Conservation (phyloP, 352 stramenopile genomes). For the Aphanomyces invadans region DNA sequence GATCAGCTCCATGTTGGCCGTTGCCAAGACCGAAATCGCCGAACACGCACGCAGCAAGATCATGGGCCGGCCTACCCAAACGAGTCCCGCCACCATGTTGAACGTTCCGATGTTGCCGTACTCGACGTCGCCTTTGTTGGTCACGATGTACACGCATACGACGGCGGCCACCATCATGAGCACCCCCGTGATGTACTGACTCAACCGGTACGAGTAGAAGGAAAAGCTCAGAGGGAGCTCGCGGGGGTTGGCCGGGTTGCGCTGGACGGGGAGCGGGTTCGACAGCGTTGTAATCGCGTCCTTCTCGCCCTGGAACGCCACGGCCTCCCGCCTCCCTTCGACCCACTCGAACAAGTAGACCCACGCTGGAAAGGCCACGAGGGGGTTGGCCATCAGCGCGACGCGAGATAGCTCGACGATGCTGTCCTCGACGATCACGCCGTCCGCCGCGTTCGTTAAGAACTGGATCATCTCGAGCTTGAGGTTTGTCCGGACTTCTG, state of each 20-base stretch:
- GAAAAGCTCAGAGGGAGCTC: conserved; percentile 8
- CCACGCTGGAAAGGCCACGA: background rate
- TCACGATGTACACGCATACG: conserved; percentile 5
- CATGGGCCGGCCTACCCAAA: conserved; percentile 19
- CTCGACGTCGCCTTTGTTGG: background rate
- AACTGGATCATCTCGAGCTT: conserved; percentile 3
- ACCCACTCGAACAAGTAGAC: conserved; percentile 19
- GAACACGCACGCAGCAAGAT: background rate
- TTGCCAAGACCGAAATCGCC: background rate
- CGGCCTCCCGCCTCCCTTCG: background rate
- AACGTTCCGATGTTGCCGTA: background rate
- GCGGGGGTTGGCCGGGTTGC: background rate
- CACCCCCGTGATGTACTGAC: conserved; percentile 12
- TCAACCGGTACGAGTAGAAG: background rate
- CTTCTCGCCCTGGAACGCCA: conserved; percentile 13
- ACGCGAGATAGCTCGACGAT: background rate
- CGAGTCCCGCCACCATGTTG: conserved; percentile 8
- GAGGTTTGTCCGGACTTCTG: background rate
- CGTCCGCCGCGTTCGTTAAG: background rate
- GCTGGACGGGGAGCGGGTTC: background rate
- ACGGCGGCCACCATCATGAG: background rate
- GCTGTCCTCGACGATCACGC: background rate
- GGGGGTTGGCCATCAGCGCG: background rate
- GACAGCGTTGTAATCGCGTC: conserved; percentile 17
- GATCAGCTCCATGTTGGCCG: background rate